Percentiles rank a stretch among this genome's conserved stretches.
Evolutionary conservation across 805 yeast genomes (phyloP).

Genomic region (Kuraishia hungarica): DNA sequence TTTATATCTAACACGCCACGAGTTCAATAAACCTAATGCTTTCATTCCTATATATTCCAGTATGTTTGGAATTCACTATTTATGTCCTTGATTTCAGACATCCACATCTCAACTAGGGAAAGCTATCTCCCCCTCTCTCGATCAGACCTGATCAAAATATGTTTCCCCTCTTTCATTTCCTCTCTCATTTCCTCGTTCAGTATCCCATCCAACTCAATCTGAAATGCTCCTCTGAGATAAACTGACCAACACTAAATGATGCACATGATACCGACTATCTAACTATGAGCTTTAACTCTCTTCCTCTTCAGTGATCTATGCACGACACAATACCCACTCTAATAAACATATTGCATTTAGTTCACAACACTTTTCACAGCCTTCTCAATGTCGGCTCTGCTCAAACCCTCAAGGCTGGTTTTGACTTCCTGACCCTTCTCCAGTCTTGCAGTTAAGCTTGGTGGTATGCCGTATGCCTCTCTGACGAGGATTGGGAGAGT

Average conservation of each 20-base stretch:
- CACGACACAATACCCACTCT: neutral
- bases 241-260: too few species aligned
- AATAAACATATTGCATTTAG: neutral
- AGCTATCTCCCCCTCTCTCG: neutral
- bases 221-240: too few species aligned
- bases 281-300: too few species aligned
- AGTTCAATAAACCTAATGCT: neutral
- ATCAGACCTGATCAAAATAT: too few species aligned
- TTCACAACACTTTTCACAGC: constrained; percentile 13
- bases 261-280: too few species aligned
- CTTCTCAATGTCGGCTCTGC: constrained; percentile 32
- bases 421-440: constrained; percentile 45
- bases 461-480: constrained; percentile 67
- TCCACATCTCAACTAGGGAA: neutral
- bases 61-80: neutral
- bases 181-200: too few species aligned
- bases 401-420: constrained; percentile 39
- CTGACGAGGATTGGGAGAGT: constrained; percentile 67
- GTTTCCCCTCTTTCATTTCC: too few species aligned
- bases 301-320: neutral
- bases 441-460: constrained; percentile 68
- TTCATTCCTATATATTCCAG: neutral
- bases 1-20: too few species aligned
- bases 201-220: too few species aligned
- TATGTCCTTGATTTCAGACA: neutral